Percentiles rank a stretch among this genome's conserved stretches.
phyloP scores from a whole-genome alignment of 495 filamentous ascomycete species.

The Trichocladium antarcticum region DNA sequence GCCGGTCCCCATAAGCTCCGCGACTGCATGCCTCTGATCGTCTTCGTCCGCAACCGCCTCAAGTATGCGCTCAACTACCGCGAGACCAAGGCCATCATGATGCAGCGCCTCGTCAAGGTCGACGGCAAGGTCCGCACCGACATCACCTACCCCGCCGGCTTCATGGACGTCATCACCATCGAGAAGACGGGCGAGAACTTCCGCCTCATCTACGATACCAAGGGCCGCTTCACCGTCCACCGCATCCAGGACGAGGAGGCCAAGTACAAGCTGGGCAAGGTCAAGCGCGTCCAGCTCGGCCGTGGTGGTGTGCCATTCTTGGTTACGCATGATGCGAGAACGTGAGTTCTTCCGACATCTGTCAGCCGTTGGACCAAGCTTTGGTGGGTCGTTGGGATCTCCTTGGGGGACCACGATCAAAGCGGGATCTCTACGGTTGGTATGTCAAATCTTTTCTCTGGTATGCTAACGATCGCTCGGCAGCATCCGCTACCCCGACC shows the following conservation, averaged over 20 bases:
- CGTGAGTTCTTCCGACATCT: conserved; percentile 92
- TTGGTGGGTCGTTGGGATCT: conserved; percentile 54
- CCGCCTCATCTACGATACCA: conserved; percentile 99
- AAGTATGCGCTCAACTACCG: conserved; percentile 99
- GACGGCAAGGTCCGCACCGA: conserved; percentile 99
- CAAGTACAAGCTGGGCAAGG: conserved; percentile 98
- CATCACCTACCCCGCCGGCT: conserved; percentile 91
- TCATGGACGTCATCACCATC: conserved; percentile 98
- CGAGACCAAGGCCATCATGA: conserved; percentile 94
- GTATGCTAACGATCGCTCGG: conserved; percentile 33
- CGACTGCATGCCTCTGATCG: conserved; percentile 96
- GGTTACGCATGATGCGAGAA: conserved; percentile 99
- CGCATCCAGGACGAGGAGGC: conserved; percentile 96
- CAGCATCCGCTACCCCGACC: conserved; percentile 98
- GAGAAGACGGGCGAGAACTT: conserved; percentile 99
- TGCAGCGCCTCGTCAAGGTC: conserved; percentile 99
- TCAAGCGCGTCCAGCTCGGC: conserved; percentile 98
- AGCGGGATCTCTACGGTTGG: conserved; percentile 34
- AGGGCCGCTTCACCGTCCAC: conserved; percentile 99
- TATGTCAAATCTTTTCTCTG: conserved; percentile 28
- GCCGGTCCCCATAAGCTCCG: conserved; percentile 98
- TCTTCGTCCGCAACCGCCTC: conserved; percentile 97
- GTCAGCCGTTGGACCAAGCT: conserved; percentile 99
- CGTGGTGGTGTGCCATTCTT: conserved; percentile 99
- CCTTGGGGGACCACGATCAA: conserved; percentile 13